A percentile compares a stretch with the other conserved stretches of the same genome.
Conservation (phyloP, 805 yeast genomes). For the Ascoidea asiatica region DNA sequence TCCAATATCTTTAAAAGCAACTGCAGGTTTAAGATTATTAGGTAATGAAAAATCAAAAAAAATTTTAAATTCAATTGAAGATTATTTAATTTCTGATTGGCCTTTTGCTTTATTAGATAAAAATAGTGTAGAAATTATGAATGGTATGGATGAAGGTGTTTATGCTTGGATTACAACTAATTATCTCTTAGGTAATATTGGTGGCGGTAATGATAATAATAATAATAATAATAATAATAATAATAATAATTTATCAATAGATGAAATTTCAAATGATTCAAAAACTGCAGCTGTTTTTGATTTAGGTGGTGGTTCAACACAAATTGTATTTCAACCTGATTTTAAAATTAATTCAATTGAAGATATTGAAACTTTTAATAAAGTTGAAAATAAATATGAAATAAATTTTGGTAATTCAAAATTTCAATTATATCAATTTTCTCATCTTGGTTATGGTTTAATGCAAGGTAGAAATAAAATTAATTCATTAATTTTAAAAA, state of each 20-base stretch:
- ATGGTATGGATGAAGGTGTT: slow-evolving; percentile 95
- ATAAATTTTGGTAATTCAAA: slow-evolving; percentile 71
- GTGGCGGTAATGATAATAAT: slow-evolving; percentile 20
- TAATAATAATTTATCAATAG: too few relatives aligned
- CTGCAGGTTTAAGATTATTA: slow-evolving; percentile 85
- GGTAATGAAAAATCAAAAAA: slow-evolving; percentile 63
- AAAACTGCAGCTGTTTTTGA: slow-evolving; percentile 97
- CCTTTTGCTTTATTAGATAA: slow-evolving; percentile 88
- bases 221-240: too few relatives aligned
- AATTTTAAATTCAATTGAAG: slow-evolving; percentile 65
- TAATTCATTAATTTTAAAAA: slow-evolving; percentile 48
- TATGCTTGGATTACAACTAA: slow-evolving; percentile 98
- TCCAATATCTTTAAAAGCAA: slow-evolving; percentile 94
- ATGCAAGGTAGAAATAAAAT: slow-evolving; percentile 87
- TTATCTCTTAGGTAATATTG: slow-evolving; percentile 87
- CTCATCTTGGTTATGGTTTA: slow-evolving; percentile 92
- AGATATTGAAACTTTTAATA: slow-evolving; percentile 34
- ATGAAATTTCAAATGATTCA: slow-evolving; percentile 39
- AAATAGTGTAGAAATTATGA: slow-evolving; percentile 87
- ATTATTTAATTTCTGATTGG: slow-evolving; percentile 61
- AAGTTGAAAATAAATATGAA: slow-evolving; percentile 62
- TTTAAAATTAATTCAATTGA: slow-evolving; percentile 38
- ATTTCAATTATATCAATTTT: slow-evolving; percentile 78
- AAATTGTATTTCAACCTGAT: slow-evolving; percentile 95
- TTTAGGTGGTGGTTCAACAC: slow-evolving; percentile 97